Conservation (phyloP, 805 yeast genomes). For the Teunomyces tritomae region DNA sequence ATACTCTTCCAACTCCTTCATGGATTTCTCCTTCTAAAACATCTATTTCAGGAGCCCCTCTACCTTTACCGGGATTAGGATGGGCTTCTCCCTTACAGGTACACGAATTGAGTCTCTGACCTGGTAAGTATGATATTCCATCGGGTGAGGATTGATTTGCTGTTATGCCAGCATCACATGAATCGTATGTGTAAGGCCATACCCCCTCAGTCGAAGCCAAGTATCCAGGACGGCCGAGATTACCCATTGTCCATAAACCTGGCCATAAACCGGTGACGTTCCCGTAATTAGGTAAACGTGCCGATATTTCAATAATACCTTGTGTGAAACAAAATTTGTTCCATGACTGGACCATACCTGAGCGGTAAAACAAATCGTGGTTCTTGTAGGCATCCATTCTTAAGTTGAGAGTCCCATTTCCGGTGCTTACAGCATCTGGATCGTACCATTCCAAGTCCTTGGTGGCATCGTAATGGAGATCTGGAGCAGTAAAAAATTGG, state of each 20-base stretch:
- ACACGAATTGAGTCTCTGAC: conserved; percentile 75
- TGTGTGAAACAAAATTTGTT: conserved; percentile 86
- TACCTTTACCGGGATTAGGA: conserved; percentile 84
- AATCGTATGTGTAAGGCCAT: conserved; percentile 89
- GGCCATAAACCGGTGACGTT: conserved; percentile 89
- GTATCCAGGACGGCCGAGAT: conserved; percentile 89
- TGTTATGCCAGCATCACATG: conserved; percentile 93
- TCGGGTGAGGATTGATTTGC: conserved; percentile 89
- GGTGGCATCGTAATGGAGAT: conserved; percentile 83
- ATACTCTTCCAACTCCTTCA: conserved; percentile 61
- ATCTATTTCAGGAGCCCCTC: conserved; percentile 97
- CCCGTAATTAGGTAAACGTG: conserved; percentile 77
- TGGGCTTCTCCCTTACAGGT: conserved; percentile 81
- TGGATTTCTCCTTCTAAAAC: conserved; percentile 81
- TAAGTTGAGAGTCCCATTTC: conserved; percentile 64
- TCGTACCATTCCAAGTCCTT: conserved; percentile 91
- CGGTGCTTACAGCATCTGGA: conserved; percentile 84
- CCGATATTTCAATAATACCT: conserved; percentile 75
- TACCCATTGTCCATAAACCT: conserved; percentile 94
- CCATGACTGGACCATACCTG: conserved; percentile 93
- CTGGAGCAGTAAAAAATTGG: conserved; percentile 85
- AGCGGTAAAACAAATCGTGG: conserved; percentile 77
- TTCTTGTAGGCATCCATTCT: conserved; percentile 80
- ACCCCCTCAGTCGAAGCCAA: conserved; percentile 85
- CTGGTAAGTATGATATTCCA: conserved; percentile 83